A percentile compares a stretch with the other conserved stretches of the same genome.
phyloP scores from a whole-genome alignment of 176 grass and related monocot species.

The Bothriochloa decipiens region DNA sequence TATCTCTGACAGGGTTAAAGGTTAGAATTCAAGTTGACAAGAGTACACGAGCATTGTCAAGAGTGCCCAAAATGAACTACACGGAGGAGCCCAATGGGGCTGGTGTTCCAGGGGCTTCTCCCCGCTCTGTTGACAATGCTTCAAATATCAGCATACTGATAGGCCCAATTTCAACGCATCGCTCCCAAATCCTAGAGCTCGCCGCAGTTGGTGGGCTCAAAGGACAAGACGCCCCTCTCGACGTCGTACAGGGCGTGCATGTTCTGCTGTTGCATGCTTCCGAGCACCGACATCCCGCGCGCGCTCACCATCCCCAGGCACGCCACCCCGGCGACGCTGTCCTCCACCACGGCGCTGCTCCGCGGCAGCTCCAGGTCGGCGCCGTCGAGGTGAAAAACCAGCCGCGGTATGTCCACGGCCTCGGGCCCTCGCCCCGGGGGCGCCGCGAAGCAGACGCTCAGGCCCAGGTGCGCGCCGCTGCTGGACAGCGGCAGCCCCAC shows the following conservation, averaged over 20 bases:
- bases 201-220: conserved; percentile 47
- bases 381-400: conserved; percentile 65
- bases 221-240: conserved; percentile 42
- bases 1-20: too few relatives aligned
- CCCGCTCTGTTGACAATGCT: too few relatives aligned
- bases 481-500: conserved; percentile 44
- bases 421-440: background rate
- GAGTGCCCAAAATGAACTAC: too few relatives aligned
- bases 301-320: conserved; percentile 52
- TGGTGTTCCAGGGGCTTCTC: too few relatives aligned
- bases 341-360: conserved; percentile 44
- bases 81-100: too few relatives aligned
- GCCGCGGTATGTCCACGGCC: conserved; percentile 38
- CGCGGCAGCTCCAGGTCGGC: conserved; percentile 53
- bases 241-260: conserved; percentile 68
- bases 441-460: conserved; percentile 58
- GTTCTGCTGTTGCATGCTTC: conserved; percentile 74
- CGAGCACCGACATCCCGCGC: conserved; percentile 56
- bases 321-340: conserved; percentile 13
- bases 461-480: conserved; percentile 37
- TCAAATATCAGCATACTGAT: too few relatives aligned
- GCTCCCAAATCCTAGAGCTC: background rate
- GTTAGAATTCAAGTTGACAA: too few relatives aligned
- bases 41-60: too few relatives aligned
- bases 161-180: too few relatives aligned